Evolutionary conservation across 441 rosid species (phyloP), one percentile per base, ranked within the genome.

Genomic region (Populus hybrid): DNA sequence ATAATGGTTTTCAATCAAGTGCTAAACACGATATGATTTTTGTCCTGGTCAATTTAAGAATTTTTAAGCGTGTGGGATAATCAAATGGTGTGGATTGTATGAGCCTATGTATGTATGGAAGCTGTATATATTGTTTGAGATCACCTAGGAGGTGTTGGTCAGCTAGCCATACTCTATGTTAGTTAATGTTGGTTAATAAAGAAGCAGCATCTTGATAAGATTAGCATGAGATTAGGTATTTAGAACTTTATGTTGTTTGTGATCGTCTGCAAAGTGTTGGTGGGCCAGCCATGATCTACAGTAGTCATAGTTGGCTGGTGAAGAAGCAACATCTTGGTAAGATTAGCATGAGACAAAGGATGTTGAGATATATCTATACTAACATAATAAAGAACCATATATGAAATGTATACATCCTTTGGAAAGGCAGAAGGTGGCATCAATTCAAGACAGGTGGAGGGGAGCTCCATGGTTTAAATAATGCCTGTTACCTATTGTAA

Each of bases 1-100:
- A 64, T 71, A 77, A 73, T 35, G 42, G 18, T 56, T 77, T 64
- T 45, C 42, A 29, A 23, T 74, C 38, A 53, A 14, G 35, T 77
- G 72, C 53, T 68, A 68, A 33, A 14, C 59, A 45, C 1, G 31
- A 59, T 9, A 21, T 65, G 5, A n/a, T 53, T n/a, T 65, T 14
- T 61, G 38, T 14, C 68, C 35, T n/a, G 16, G 36, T 70, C 40
- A 63, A 10, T 69, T 29, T 20, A 69, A 59, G 35, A 23, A 64
- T 74, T 64, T 68, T 23, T 50, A 35, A 61, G 50, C 20, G 2
- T 69, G 56, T 42, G 75, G 69, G 63, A 36, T 20, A 73, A 63
- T 9, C 7, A 36, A 66, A 45, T 23, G 36, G 66, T 38, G 36
- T 53, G 33, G 35, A 65, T 20, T 70, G 26, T 23, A 10, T n/a